Conservation (phyloP, 129 eudicot genomes). For the Saposhnikovia divaricata region DNA sequence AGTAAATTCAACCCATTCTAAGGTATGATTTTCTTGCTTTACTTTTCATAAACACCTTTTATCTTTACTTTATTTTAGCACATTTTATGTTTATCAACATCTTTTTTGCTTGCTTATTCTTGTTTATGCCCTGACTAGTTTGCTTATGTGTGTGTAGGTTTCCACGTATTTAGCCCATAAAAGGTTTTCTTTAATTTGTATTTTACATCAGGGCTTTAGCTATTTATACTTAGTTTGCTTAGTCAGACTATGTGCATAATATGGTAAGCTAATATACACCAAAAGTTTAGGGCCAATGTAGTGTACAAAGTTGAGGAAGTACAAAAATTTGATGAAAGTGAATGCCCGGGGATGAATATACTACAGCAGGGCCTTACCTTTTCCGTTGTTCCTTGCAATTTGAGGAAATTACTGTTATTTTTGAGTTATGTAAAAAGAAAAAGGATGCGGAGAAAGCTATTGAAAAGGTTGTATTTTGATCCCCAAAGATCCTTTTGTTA, state of each 20-base stretch:
- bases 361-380: constrained; percentile 63
- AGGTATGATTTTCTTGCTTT: background rate
- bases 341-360: constrained; percentile 53
- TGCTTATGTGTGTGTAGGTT: background rate
- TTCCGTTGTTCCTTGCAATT: constrained; percentile 71
- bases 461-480: constrained; percentile 42
- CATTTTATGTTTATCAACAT: too few species aligned
- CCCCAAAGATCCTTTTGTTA: background rate
- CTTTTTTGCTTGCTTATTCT: background rate
- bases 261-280: constrained; percentile 42
- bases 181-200: background rate
- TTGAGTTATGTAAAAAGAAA: constrained; percentile 47
- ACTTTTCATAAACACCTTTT: background rate
- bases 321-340: constrained; percentile 38
- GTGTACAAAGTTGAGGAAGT: constrained; percentile 60
- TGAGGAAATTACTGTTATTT: constrained; percentile 59
- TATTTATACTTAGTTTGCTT: too few species aligned
- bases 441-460: constrained; percentile 85
- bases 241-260: too few species aligned
- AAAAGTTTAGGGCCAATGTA: constrained; percentile 62
- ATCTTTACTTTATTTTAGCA: background rate
- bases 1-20: background rate
- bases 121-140: background rate
- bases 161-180: background rate
- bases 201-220: background rate